Evolutionary conservation across 148 eudicot genomes (phyloP).

Genomic region (Nyssa sinensis): DNA sequence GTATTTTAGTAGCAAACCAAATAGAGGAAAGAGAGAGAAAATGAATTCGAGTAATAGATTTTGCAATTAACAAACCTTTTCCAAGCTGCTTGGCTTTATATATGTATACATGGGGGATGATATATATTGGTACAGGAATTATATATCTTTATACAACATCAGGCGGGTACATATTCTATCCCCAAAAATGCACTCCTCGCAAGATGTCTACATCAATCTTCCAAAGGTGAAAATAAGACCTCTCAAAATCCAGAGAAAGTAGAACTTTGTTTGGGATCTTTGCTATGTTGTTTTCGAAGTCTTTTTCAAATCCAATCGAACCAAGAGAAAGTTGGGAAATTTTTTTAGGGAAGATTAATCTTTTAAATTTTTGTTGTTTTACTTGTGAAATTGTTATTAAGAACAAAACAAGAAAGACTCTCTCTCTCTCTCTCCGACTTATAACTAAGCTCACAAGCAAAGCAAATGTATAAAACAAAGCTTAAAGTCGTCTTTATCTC

Average conservation of each 20-base stretch:
- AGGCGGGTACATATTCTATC: too few relatives aligned
- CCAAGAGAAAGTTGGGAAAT: constrained; percentile 9
- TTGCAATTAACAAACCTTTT: too few relatives aligned
- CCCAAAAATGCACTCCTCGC: too few relatives aligned
- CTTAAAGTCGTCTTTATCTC: constrained; percentile 13
- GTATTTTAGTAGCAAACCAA: too few relatives aligned
- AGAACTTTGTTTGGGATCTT: constrained; percentile 23
- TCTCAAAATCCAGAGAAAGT: constrained; percentile 26
- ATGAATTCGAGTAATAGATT: too few relatives aligned
- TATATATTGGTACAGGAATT: too few relatives aligned
- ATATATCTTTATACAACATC: too few relatives aligned
- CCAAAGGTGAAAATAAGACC: too few relatives aligned
- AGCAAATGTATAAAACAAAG: background rate
- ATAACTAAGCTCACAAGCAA: constrained; percentile 27
- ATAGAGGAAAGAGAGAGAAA: too few relatives aligned
- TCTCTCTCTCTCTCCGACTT: background rate
- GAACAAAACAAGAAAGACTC: background rate
- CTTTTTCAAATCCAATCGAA: constrained; percentile 43
- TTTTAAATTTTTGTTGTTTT: constrained; percentile 21
- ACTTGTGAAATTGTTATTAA: background rate
- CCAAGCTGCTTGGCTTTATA: too few relatives aligned
- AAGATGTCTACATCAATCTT: too few relatives aligned
- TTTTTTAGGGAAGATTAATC: background rate
- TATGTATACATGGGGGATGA: too few relatives aligned
- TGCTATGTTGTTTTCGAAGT: background rate